Percentiles rank a stretch among this genome's conserved stretches.
These are phyloP conservation scores for Talaromyces sp. DNA, from an alignment of 2,329 filamentous ascomycete genomes.

Conservation along the genomic window DNA sequence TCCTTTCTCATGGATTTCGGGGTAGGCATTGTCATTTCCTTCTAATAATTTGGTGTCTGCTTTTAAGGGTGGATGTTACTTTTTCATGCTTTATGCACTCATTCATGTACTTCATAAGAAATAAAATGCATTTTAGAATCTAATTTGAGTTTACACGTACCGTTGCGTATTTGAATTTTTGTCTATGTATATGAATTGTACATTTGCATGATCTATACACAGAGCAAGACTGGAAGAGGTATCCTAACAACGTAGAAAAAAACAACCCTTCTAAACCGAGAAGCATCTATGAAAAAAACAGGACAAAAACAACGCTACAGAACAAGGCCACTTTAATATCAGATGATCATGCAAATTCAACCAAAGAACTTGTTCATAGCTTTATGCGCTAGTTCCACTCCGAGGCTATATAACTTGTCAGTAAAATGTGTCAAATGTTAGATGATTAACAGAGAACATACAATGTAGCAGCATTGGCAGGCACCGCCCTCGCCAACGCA, in stretches of 20 bases:
- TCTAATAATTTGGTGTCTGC: too few relatives aligned
- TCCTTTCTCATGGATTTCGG: background rate
- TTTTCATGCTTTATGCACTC: too few relatives aligned
- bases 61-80: too few relatives aligned
- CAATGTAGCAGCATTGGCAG: conserved; percentile 95
- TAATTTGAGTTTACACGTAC: too few relatives aligned
- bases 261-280: background rate
- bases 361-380: conserved; percentile 44
- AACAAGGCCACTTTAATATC: background rate
- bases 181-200: background rate
- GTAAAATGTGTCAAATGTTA: background rate
- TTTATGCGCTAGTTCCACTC: conserved; percentile 47
- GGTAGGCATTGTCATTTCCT: too few relatives aligned
- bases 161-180: too few relatives aligned
- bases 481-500: conserved; percentile 84
- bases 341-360: background rate
- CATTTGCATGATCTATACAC: background rate
- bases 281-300: background rate
- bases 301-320: background rate
- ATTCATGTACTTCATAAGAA: too few relatives aligned
- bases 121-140: too few relatives aligned
- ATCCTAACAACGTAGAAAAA: background rate
- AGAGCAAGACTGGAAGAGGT: background rate
- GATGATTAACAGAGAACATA: conserved; percentile 18
- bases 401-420: conserved; percentile 26